Evolutionary conservation across 1,284 basidiomycete species (phyloP).

Genomic region (Ganoderma resinaceum): DNA sequence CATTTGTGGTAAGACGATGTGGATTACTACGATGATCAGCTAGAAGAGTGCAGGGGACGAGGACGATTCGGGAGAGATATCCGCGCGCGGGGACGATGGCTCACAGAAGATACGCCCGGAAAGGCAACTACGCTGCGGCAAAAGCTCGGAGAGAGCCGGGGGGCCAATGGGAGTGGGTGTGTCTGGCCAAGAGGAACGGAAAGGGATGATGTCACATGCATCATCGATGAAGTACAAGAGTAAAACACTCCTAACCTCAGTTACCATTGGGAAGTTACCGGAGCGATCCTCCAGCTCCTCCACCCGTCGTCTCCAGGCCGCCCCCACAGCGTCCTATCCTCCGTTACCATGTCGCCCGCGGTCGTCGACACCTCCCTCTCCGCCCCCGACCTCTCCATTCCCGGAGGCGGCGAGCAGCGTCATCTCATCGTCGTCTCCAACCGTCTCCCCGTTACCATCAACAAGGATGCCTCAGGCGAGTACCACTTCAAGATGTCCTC

Average conservation of each 20-base stretch:
- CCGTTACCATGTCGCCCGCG: slow-evolving; percentile 31
- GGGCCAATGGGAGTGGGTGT: slow-evolving; percentile 17
- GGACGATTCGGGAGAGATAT: slow-evolving; percentile 14
- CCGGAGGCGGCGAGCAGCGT: slow-evolving; percentile 48
- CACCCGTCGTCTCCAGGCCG: slow-evolving; percentile 5
- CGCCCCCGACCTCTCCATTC: slow-evolving; percentile 40
- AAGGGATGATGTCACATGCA: slow-evolving; percentile 31
- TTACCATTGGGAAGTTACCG: slow-evolving; percentile 8
- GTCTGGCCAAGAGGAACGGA: slow-evolving; percentile 8
- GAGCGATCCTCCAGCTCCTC: background rate
- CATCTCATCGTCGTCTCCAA: slow-evolving; percentile 97
- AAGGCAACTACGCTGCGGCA: slow-evolving; percentile 21
- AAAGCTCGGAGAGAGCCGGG: slow-evolving; percentile 27
- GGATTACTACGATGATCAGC: slow-evolving; percentile 27
- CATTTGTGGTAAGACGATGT: slow-evolving; percentile 15
- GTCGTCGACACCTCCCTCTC: slow-evolving; percentile 31
- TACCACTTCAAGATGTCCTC: slow-evolving; percentile 98
- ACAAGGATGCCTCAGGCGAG: slow-evolving; percentile 85
- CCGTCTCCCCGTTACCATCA: slow-evolving; percentile 92
- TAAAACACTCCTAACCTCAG: slow-evolving; percentile 27
- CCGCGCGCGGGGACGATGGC: background rate
- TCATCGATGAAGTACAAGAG: slow-evolving; percentile 34
- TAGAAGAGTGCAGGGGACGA: slow-evolving; percentile 15
- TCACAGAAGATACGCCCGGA: slow-evolving; percentile 3
- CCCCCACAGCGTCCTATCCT: slow-evolving; percentile 40